These are phyloP conservation scores for Aspergillus tanneri DNA, from an alignment of 2,329 filamentous ascomycete species.

Conservation along the genomic window DNA sequence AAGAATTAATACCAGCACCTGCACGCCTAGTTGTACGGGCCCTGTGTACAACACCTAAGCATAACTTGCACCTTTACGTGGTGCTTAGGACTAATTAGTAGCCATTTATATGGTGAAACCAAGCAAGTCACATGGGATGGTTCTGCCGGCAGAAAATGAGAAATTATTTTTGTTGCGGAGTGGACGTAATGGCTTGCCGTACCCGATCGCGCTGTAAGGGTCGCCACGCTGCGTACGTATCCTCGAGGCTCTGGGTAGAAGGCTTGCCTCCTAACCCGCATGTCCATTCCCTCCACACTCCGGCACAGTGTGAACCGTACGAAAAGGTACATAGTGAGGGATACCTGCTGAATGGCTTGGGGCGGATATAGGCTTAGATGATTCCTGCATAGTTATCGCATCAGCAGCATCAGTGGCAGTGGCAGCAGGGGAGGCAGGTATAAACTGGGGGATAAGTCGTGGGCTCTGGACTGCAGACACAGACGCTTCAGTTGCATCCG, in stretches of 20 bases:
- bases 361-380: not conserved
- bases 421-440: not conserved
- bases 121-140: too few species aligned
- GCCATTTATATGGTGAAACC: too few species aligned
- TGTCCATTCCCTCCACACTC: slow-evolving; percentile 1
- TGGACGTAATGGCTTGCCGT: too few species aligned
- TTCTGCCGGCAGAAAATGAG: too few species aligned
- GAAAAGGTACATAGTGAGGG: slow-evolving; percentile 1
- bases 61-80: too few species aligned
- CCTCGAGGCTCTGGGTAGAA: slow-evolving; percentile 1
- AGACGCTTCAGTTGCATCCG: too few species aligned
- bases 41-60: too few species aligned
- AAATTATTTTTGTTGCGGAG: too few species aligned
- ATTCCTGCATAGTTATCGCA: not conserved
- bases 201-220: slow-evolving; percentile 2
- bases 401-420: not conserved
- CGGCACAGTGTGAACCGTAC: slow-evolving; percentile 1
- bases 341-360: not conserved
- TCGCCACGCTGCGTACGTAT: not conserved
- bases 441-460: not conserved
- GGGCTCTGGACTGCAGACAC: too few species aligned
- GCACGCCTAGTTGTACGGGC: too few species aligned
- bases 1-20: too few species aligned
- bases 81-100: too few species aligned
- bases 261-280: not conserved